Evolutionary conservation across 202 grass and related monocot genomes (phyloP), one percentile per base, ranked within the genome.

Genomic region (Bolboschoenoplectus hybrid): DNA sequence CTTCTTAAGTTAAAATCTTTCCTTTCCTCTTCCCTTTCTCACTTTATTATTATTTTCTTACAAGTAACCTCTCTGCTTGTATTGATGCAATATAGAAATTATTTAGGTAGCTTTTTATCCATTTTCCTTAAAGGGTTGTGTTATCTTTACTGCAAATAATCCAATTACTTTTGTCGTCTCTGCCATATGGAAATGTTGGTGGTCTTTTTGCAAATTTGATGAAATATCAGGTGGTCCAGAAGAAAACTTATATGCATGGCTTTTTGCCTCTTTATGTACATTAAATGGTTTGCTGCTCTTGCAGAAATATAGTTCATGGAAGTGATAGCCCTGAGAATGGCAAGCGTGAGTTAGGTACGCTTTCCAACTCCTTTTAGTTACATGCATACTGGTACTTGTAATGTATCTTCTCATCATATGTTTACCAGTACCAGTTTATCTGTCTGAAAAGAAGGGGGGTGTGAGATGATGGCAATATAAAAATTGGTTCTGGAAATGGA

Each of bases 241-340:
- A 82, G 36, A 26, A 26, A 26, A 26, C 26, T 26, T 26, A 26
- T 26, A 26, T 26, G 26, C 26, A 26, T 26, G 26, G 26, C 47
- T 52, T 87, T 50, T 63, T 17, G 4, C 58, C 7, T 32, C 19
- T 14, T 36, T 67, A 41, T 14, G 80, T 61, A 17, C 5, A 26
- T 47, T 86, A 38, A 82, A 82, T 89, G 51, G 11, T 58, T 41
- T 7, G 10, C 41, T 88, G n/a, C 1, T 60, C 88, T 90, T 63
- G 71, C 90, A 98, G 96, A 91, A 98, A 98, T 84, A 86, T 96
- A 92, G 86, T 98, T 47, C 96, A 98, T 10, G 96, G 93, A 96
- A 98, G 96, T 85, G 93, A 98, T 83, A 96, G 96, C 79, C 90
- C 91, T 90, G 97, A 96, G 76, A 98, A 96, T 9, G 93, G 93